Percentiles rank a stretch among this genome's conserved stretches.
These are phyloP conservation scores for Taiwanofungus camphoratus DNA, from an alignment of 1,284 basidiomycete species.

Conservation along the genomic window DNA sequence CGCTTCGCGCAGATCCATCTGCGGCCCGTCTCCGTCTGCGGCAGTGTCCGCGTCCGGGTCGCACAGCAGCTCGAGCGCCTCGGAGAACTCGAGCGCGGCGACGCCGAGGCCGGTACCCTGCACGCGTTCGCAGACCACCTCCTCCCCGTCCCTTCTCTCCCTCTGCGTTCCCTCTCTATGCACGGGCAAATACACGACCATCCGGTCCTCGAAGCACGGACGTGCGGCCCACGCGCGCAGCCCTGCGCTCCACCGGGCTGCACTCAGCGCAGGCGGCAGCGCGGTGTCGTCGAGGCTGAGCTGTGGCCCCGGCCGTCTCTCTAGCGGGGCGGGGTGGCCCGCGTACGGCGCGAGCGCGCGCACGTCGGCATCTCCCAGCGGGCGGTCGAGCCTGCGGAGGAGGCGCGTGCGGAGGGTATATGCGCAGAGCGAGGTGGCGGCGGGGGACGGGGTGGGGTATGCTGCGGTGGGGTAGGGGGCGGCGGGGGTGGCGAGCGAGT, in stretches of 20 bases:
- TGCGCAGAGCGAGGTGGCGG: conserved; percentile 37
- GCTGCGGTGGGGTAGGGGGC: conserved; percentile 38
- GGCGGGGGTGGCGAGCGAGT: conserved; percentile 27
- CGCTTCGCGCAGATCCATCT: conserved; percentile 3
- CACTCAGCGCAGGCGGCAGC: conserved; percentile 24
- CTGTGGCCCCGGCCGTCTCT: conserved; percentile 20
- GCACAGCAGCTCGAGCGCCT: conserved; percentile 45
- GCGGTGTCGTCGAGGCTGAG: conserved; percentile 41
- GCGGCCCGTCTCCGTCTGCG: conserved; percentile 6
- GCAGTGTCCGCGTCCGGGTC: conserved; percentile 14
- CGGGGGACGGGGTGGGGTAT: too few relatives aligned
- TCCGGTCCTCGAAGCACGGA: conserved; percentile 71
- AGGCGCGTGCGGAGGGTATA: conserved; percentile 47
- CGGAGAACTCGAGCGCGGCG: conserved; percentile 67
- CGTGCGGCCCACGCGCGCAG: conserved; percentile 62
- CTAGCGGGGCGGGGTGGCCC: conserved; percentile 21
- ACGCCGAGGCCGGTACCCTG: conserved; percentile 52
- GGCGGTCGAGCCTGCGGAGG: conserved; percentile 38
- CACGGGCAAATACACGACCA: conserved; percentile 44
- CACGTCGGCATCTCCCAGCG: conserved; percentile 40
- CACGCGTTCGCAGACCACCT: conserved; percentile 19
- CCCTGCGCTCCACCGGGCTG: conserved; percentile 46
- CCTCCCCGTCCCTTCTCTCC: conserved; percentile 6
- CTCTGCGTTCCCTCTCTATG: conserved; percentile 19
- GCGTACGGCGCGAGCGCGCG: conserved; percentile 43